Evolutionary conservation across 306 rosid species (phyloP).

Genomic region (Myrica gale): DNA sequence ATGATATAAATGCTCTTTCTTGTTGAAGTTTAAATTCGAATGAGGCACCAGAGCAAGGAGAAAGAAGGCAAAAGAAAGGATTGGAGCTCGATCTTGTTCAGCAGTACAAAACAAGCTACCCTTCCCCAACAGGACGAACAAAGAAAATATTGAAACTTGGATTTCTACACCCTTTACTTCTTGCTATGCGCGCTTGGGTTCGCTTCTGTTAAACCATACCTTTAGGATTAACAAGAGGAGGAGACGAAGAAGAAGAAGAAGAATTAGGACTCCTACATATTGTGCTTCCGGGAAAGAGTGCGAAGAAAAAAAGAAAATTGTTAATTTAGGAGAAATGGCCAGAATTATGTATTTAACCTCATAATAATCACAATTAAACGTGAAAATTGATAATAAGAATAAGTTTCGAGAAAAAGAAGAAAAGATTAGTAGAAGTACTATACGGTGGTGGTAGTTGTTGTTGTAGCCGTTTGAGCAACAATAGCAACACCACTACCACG

Average conservation of each 20-base stretch:
- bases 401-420: background rate
- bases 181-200: too few relatives aligned
- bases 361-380: conserved; percentile 55
- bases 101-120: background rate
- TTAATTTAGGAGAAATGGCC: conserved; percentile 36
- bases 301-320: background rate
- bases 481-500: background rate
- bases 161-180: too few relatives aligned
- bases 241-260: background rate
- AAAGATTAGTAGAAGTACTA: conserved; percentile 38
- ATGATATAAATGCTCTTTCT: conserved; percentile 21
- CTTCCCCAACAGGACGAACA: background rate
- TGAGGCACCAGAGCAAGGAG: conserved; percentile 14
- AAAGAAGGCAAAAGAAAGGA: conserved; percentile 24
- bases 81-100: background rate
- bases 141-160: too few relatives aligned
- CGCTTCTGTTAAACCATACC: too few relatives aligned
- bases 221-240: background rate
- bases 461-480: conserved; percentile 29
- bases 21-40: background rate
- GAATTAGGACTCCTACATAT: background rate
- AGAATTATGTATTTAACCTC: conserved; percentile 38
- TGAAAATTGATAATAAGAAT: conserved; percentile 24
- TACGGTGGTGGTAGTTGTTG: conserved; percentile 46
- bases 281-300: background rate